Evolutionary conservation across 257 asterid species (phyloP), one percentile per base, ranked within the genome.

Genomic region (Ophiorrhiza pumila): DNA sequence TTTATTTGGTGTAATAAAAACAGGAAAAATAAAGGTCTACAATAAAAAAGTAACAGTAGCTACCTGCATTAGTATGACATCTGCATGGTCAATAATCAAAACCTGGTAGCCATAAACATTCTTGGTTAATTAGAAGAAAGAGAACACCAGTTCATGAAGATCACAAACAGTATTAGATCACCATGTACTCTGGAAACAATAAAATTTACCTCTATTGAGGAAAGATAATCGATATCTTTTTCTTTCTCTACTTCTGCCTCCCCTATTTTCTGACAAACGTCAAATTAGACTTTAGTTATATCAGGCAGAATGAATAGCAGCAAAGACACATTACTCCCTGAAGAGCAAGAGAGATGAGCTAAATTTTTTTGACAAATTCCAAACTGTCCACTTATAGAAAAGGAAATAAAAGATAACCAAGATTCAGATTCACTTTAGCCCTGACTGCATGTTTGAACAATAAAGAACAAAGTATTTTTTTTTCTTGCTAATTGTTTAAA

Each of bases 201-300:
- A 69, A 27, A 73, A 60, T 73, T 74, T 80, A 94, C 99, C 91
- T 94, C 99, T 73, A 94, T 86, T 6, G 99, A 94, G 69, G 99
- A 94, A 79, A 94, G 95, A 87, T 88, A 94, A 87, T 94, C 97
- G n/a, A 91, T 86, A 80, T 94, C 96, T 74, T 91, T 91, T 68
- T 87, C 99, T 76, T 88, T 91, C 35, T 70, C 84, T 32, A 53
- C 82, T 81, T 90, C 97, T 37, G 96, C 89, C 79, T 88, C 95
- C 79, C 89, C 95, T 64, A 94, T 90, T 94, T 94, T 94, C 99
- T 94, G 88, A 74, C 18, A 68, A 43, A 62, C 41, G 20, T 58
- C 67, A 52, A 53, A 35, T 29, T n/a, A 22, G 13, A 73, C 22
- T 22, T 3, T 20, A 18, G 39, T 31, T 55, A 76, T 56, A 71